These are phyloP conservation scores for Spergularia azorica DNA, from an alignment of 179 eudicot species.

Conservation along the genomic window DNA sequence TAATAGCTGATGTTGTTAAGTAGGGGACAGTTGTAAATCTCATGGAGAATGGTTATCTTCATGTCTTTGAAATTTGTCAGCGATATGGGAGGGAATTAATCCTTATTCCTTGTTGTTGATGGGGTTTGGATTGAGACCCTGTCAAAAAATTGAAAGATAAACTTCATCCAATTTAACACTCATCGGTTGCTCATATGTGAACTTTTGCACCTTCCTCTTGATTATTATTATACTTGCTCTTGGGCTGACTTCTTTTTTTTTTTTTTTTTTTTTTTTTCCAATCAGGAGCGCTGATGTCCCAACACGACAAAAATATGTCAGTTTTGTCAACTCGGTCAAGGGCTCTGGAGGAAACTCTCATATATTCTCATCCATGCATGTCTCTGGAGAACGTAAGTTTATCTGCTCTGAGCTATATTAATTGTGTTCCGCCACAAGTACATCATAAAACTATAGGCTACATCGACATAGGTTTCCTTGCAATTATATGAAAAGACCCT, in stretches of 20 bases:
- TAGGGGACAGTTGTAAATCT: too few species aligned
- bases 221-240: background rate
- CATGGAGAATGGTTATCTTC: too few species aligned
- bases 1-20: too few species aligned
- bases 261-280: background rate
- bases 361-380: constrained; percentile 95
- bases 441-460: too few species aligned
- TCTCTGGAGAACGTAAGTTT: constrained; percentile 94
- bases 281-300: constrained; percentile 76
- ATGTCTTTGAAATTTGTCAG: too few species aligned
- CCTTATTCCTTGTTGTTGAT: too few species aligned
- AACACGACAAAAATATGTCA: constrained; percentile 71
- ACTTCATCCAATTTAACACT: background rate
- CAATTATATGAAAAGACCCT: too few species aligned
- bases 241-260: background rate
- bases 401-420: background rate
- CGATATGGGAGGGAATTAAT: too few species aligned
- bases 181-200: background rate
- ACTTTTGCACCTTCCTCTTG: background rate
- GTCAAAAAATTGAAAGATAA: too few species aligned
- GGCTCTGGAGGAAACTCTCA: constrained; percentile 67
- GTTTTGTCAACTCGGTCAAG: constrained; percentile 71
- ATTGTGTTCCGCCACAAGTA: background rate
- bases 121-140: too few species aligned
- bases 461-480: too few species aligned